These are phyloP conservation scores for Acidomyces sp. DNA, from an alignment of 495 filamentous ascomycete genomes.

Conservation along the genomic window DNA sequence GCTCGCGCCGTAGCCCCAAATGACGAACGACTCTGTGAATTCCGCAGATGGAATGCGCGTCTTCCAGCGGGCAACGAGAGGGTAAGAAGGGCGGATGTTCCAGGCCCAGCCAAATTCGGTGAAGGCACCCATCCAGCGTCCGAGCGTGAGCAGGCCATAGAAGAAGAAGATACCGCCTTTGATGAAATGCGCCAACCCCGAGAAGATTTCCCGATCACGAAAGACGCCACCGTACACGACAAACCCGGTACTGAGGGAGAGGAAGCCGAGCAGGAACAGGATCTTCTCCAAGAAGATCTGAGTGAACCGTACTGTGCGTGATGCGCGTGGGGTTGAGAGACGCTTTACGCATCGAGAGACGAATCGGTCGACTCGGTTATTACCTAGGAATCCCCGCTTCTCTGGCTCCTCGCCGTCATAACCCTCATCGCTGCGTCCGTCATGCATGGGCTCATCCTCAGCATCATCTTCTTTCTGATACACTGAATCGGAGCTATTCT, in stretches of 20 bases:
- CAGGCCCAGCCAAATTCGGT: conserved; percentile 90
- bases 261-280: conserved; percentile 52
- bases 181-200: conserved; percentile 82
- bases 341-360: conserved; percentile 35
- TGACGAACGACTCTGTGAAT: conserved; percentile 75
- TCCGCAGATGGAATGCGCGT: conserved; percentile 65
- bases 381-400: conserved; percentile 35
- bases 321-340: conserved; percentile 47
- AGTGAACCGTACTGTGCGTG: conserved; percentile 42
- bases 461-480: conserved; percentile 32
- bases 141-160: conserved; percentile 79
- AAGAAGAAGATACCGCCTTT: conserved; percentile 97
- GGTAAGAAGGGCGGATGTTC: conserved; percentile 64
- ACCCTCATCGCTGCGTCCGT: no score
- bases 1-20: conserved; percentile 75
- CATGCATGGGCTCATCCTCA: conserved; percentile 39
- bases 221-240: conserved; percentile 61
- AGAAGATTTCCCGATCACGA: conserved; percentile 54
- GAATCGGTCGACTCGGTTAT: conserved; percentile 36
- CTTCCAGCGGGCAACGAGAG: conserved; percentile 44
- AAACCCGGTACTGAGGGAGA: conserved; percentile 48
- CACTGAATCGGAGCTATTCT: conserved; percentile 44
- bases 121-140: conserved; percentile 83
- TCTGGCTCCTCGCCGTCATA: conserved; percentile 31
- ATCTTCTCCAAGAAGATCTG: conserved; percentile 50